Evolutionary conservation across 768 basidiomycete species (phyloP), one percentile per base, ranked within the genome.

Genomic region (Trametes cinnabarina): DNA sequence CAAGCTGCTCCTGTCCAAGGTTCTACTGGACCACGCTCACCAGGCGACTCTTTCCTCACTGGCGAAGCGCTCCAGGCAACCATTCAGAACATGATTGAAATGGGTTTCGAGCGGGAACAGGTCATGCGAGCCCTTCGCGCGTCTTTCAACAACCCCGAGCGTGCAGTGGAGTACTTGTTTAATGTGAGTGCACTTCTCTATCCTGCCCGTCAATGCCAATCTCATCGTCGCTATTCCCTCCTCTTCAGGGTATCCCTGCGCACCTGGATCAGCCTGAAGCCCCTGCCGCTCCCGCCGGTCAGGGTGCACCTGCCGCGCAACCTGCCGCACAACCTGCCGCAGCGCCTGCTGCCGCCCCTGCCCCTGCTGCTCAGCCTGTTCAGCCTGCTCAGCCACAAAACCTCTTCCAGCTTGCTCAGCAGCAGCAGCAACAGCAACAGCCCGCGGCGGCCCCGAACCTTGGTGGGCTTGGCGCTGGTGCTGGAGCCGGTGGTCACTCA

Each of bases 101-200:
- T 99, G 97, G 97, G 97, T 7, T 98, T 95, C 66, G 81, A 83
- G 58, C 81, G 86, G 37, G 94, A 94, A 3, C 84, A 92, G 66
- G 92, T 98, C 40, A 72, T 86, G 66, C 82, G 86, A 15, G 94
- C 95, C 3, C 70, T 99, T 70, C 80, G 93, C 58, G 97, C 95
- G 25, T 94, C 92, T 69, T 99, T 82, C 76, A 99, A 99, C 74
- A 98, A 99, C 74, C 91, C 97, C 8, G 94, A 98, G 66, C 83
- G 97, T 28, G 97, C 97, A 7, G 96, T 94, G n/a, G 97, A 99
- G 72, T 99, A 99, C 73, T 76, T 99, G 54, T 88, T 98, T 84
- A 96, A 69, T 59, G 96, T 95, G 65, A 63, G 88, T 75, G 5
- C 10, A 39, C 15, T 32, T 6, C 6, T 32, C n/a, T n/a, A 14